These are phyloP conservation scores for Lentinula boryana DNA, from an alignment of 768 basidiomycete species.

Conservation along the genomic window DNA sequence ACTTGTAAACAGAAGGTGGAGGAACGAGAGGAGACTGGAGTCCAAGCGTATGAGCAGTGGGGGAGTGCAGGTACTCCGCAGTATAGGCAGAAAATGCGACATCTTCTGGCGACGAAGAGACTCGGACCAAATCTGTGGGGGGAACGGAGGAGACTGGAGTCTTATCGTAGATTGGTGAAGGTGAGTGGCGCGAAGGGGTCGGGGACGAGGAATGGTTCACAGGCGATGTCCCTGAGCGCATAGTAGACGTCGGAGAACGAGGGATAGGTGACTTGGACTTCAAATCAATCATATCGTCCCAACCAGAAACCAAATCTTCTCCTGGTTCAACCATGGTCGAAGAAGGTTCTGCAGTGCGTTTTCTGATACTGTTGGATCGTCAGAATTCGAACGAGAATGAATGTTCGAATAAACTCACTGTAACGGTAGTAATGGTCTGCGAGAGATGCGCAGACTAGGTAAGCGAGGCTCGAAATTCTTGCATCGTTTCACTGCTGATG, in stretches of 20 bases:
- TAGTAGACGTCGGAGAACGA: slow-evolving; percentile 1
- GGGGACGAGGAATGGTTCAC: background rate
- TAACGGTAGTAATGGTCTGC: background rate
- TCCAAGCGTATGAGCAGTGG: slow-evolving; percentile 36
- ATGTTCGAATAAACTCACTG: background rate
- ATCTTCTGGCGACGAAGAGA: slow-evolving; percentile 21
- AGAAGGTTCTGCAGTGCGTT: background rate
- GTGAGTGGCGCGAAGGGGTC: background rate
- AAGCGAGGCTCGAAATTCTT: background rate
- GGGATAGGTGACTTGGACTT: background rate
- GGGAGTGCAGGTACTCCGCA: slow-evolving; percentile 37
- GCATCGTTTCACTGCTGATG: background rate
- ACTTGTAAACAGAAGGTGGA: slow-evolving; percentile 12
- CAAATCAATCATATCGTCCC: slow-evolving; percentile 6
- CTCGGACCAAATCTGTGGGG: background rate
- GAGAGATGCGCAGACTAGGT: background rate
- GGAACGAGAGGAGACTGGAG: slow-evolving; percentile 22
- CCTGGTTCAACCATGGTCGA: background rate
- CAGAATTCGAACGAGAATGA: background rate
- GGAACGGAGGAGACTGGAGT: background rate
- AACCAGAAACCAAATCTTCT: slow-evolving; percentile 1
- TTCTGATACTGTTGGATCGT: background rate
- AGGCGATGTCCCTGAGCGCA: background rate
- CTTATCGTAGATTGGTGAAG: background rate
- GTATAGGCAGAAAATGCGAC: slow-evolving; percentile 37